Evolutionary conservation across 306 rosid species (phyloP), one percentile per base, ranked within the genome.

Genomic region (Canavalia ensiformis): DNA sequence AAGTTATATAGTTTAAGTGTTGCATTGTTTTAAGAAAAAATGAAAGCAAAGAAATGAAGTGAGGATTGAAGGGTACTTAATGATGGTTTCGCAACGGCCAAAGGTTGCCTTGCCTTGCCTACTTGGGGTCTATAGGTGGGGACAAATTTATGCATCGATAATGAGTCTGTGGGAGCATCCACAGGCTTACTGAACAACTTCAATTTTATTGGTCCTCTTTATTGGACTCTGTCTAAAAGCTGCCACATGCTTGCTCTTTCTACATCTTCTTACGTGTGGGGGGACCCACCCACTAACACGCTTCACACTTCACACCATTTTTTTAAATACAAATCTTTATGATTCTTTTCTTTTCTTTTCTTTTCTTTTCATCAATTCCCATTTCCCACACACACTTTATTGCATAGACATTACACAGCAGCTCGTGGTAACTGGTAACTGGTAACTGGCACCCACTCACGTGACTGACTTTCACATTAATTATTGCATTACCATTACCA

Each of bases 171-270:
- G 60, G 51, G 64, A 47, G 25, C 25, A 18, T 18, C 11, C 75
- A 59, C 29, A 42, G 39, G 12, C 8, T 34, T 63, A 7, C 72
- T 35, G 30, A 29, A 41, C 37, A 12, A 67, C 28, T 41, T 67
- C 0, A 66, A 66, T 18, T 77, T 41, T 3, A 67, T 78, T 78
- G 82, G 68, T 67, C 35, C 33, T 64, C 75, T 77, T 77, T 52
- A 28, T 41, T 1, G 33, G 81, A 65, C 42, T 4, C 8, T 60
- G 35, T 33, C 8, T 7, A 45, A 63, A 63, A 42, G 45, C 65
- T 9, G 42, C 58, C 6, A 39, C 4, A 39, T 44, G 47, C 65
- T 8, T 64, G 3, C 31, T 0, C 50, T 65, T 37, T 39, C 60
- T 34, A 10, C 62, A 33, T 46, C 71, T 31, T 50, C 65, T 42